Evolutionary conservation across 2,329 filamentous ascomycete genomes (phyloP), one percentile per base, ranked within the genome.

Genomic region (Pseudogymnoascus destructans): DNA sequence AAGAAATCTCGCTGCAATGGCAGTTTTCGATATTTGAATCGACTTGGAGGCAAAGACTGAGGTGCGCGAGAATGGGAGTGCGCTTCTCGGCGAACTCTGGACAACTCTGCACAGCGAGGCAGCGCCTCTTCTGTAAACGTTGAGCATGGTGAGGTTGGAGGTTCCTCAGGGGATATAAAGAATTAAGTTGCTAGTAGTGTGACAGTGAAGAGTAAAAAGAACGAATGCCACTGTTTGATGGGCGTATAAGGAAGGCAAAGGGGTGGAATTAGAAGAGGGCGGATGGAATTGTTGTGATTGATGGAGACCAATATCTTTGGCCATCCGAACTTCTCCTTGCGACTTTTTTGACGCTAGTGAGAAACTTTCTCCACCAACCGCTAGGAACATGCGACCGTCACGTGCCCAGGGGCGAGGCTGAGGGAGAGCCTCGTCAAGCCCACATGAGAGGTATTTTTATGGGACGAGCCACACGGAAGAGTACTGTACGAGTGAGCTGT

Each of bases 71-170:
- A 57, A 23, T 61, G 62, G 33, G 67, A 60, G 42, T 62, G 54
- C 40, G 62, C 61, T 42, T 10, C 25, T 40, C 13, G 56, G 27
- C 21, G 63, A 55, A 49, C 64, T 52, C 46, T 52, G 63, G 36
- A 66, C 30, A 59, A 65, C 59, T 65, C 62, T 64, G 9, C 63
- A 64, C 59, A 70, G 64, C 27, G 66, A 70, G 65, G 68, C 63
- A 15, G 66, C 62, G 55, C 66, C 68, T 66, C 68, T 67, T 63
- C 65, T 69, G 61, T 62, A 69, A 35, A 61, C 60, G 59, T 63
- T 66, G 60, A 69, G 68, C 68, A 70, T 70, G 55, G 42, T 64
- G 40, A 56, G 54, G 54, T 35, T 35, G 54, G 30, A 35, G 54
- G 35, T 56, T 19, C 35, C 35, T 35, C 35, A 38, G 15, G 30